These are phyloP conservation scores for Tephrocybe sp. DNA, from an alignment of 768 basidiomycete genomes.

Conservation along the genomic window DNA sequence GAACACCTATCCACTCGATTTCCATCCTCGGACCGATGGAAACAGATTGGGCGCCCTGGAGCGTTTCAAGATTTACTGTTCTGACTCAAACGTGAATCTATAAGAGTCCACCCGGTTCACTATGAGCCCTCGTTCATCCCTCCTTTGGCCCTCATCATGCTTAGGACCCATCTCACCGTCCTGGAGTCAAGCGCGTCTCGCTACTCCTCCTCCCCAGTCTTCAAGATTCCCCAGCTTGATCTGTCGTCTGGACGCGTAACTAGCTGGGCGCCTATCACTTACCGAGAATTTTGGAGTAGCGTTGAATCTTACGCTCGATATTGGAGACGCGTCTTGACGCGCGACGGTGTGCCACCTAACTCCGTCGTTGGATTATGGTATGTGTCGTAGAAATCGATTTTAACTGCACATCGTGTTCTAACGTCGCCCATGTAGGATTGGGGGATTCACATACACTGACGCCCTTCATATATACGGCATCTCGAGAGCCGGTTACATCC, in stretches of 20 bases:
- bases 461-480: slow-evolving; percentile 64
- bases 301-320: slow-evolving; percentile 56
- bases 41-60: slow-evolving; percentile 8
- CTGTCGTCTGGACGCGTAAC: slow-evolving; percentile 19
- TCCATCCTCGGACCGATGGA: slow-evolving; percentile 10
- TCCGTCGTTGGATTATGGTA: slow-evolving; percentile 67
- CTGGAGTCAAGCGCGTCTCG: slow-evolving; percentile 47
- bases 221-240: slow-evolving; percentile 50
- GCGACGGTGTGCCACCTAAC: slow-evolving; percentile 39
- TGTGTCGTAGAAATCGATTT: slow-evolving; percentile 18
- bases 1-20: slow-evolving; percentile 13
- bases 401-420: background rate
- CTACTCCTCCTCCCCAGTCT: slow-evolving; percentile 46
- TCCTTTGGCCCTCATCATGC: slow-evolving; percentile 21
- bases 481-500: slow-evolving; percentile 65
- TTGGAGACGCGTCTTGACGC: slow-evolving; percentile 46
- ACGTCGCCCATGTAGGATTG: slow-evolving; percentile 45
- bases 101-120: slow-evolving; percentile 2
- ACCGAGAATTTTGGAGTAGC: slow-evolving; percentile 49
- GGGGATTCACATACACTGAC: slow-evolving; percentile 62
- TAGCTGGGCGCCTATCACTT: slow-evolving; percentile 25
- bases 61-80: slow-evolving; percentile 17
- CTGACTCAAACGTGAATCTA: slow-evolving; percentile 6
- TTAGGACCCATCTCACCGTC: slow-evolving; percentile 52
- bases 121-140: background rate